Conservation (phyloP, 371 early-diverging fungal genomes). For the Pancytospora philotis region DNA sequence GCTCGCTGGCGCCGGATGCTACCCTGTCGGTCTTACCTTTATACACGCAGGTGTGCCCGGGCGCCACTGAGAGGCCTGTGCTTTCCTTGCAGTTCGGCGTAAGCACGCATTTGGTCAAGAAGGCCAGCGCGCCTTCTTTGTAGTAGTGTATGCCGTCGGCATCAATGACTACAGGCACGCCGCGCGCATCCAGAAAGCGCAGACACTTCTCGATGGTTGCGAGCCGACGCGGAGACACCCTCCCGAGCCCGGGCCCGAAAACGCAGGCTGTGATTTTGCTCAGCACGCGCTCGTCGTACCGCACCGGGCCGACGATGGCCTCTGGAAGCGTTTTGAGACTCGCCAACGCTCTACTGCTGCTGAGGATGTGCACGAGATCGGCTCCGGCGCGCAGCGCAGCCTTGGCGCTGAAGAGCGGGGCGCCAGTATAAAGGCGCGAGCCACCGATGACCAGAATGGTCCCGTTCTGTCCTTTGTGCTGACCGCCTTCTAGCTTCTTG, state of each 20-base stretch:
- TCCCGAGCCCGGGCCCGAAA: conserved; percentile 51
- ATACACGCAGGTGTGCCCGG: conserved; percentile 67
- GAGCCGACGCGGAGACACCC: background rate
- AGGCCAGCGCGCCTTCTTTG: conserved; percentile 3
- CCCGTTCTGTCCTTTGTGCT: conserved; percentile 46
- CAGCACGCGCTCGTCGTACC: conserved; percentile 40
- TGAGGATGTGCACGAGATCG: conserved; percentile 72
- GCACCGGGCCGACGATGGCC: conserved; percentile 36
- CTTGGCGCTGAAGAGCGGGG: conserved; percentile 75
- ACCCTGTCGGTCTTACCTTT: conserved; percentile 74
- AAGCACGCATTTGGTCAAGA: conserved; percentile 36
- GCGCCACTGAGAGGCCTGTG: conserved; percentile 44
- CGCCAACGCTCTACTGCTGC: conserved; percentile 64
- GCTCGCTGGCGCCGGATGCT: conserved; percentile 18
- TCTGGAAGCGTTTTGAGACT: conserved; percentile 36
- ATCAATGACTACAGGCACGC: conserved; percentile 48
- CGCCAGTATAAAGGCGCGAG: conserved; percentile 67
- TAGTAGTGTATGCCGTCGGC: conserved; percentile 47
- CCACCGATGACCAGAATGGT: conserved; percentile 52
- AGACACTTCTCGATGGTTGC: conserved; percentile 35
- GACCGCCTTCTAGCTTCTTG: conserved; percentile 4
- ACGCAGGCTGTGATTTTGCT: conserved; percentile 45
- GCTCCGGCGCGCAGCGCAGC: conserved; percentile 70
- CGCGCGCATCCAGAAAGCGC: conserved; percentile 13
- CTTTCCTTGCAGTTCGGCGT: conserved; percentile 54